A percentile compares a stretch with the other conserved stretches of the same genome.
These are phyloP conservation scores for Paramecium sexaurelia DNA, from an alignment of 73 alveolate species.

Conservation along the genomic window DNA sequence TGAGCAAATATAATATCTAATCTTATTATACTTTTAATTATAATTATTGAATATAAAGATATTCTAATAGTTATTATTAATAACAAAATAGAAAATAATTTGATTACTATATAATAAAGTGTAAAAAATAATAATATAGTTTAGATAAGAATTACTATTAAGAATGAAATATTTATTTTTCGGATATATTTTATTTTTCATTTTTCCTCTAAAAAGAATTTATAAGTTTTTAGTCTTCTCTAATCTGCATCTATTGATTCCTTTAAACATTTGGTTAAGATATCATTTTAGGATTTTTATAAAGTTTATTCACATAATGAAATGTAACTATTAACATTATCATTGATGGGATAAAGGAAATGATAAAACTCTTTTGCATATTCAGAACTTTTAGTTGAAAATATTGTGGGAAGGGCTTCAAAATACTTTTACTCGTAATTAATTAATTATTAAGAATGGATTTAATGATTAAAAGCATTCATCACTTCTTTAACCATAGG, in stretches of 20 bases:
- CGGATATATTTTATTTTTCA: neutral
- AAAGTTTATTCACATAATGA: neutral
- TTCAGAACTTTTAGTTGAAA: neutral
- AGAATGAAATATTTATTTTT: no score
- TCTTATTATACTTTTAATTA: no score
- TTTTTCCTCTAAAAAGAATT: neutral
- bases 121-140: no score
- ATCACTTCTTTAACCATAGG: neutral
- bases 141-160: no score
- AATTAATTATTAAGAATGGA: neutral
- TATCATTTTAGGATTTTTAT: neutral
- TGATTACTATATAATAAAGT: no score
- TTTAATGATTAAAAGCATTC: conserved; percentile 31
- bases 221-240: conserved; percentile 24
- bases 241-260: conserved; percentile 10
- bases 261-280: neutral
- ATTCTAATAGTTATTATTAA: no score
- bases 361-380: conserved; percentile 33
- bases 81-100: no score
- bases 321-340: neutral
- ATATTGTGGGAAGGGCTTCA: neutral
- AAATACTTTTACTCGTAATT: neutral
- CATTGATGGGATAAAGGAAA: conserved; percentile 29
- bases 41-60: no score
- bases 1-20: no score